Evolutionary conservation across 768 basidiomycete species (phyloP).

Genomic region (Naganishia kalamii): DNA sequence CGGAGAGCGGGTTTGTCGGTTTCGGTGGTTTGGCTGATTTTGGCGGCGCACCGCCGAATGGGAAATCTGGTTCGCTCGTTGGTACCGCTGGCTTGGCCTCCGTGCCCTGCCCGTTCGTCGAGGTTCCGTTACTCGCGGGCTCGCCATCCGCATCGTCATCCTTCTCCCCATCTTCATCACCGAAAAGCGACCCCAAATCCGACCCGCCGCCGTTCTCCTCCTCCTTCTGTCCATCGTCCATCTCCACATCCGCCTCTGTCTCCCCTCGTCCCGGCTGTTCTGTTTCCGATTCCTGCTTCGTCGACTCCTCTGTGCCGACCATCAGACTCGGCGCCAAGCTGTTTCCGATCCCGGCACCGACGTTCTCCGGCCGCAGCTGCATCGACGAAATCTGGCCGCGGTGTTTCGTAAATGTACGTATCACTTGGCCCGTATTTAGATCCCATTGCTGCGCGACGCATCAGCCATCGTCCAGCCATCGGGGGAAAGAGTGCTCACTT

Average conservation of each 20-base stretch:
- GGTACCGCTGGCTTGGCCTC: not conserved
- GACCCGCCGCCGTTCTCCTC: slow-evolving; percentile 55
- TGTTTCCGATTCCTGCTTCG: not conserved
- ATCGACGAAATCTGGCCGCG: slow-evolving; percentile 77
- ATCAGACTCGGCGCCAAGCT: slow-evolving; percentile 14
- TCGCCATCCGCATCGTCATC: slow-evolving; percentile 45
- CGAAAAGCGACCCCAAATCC: slow-evolving; percentile 79
- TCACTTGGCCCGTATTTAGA: slow-evolving; percentile 76
- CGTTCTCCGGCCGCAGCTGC: slow-evolving; percentile 60
- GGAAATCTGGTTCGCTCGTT: not conserved
- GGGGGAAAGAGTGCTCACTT: too few species aligned
- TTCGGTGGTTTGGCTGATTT: not conserved
- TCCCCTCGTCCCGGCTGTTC: not conserved
- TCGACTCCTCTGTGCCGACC: slow-evolving; percentile 16
- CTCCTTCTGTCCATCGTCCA: slow-evolving; percentile 16
- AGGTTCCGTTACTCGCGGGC: not conserved
- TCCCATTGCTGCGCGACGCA: slow-evolving; percentile 78
- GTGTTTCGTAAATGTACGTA: slow-evolving; percentile 72
- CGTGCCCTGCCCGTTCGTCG: not conserved
- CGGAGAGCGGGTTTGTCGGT: not conserved
- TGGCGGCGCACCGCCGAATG: not conserved
- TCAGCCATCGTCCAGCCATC: slow-evolving; percentile 25
- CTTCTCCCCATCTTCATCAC: slow-evolving; percentile 65
- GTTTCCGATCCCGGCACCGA: slow-evolving; percentile 3
- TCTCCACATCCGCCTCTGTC: slow-evolving; percentile 19